Conservation (phyloP, 2,329 filamentous ascomycete genomes). For the Diaporthe batatas region DNA sequence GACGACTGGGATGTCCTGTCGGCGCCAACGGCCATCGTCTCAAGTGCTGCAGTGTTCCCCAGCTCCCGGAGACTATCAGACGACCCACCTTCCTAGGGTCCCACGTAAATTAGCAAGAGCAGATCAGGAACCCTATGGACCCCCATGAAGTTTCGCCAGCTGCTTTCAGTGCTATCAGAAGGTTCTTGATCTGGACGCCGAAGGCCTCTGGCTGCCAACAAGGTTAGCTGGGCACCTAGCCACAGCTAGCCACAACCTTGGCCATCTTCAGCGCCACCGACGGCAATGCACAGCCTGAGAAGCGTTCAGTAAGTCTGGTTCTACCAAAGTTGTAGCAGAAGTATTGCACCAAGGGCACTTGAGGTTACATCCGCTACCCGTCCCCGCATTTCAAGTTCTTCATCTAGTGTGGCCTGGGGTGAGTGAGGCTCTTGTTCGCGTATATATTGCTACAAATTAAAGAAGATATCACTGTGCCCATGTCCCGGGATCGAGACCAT, state of each 20-base stretch:
- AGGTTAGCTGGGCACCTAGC: background rate
- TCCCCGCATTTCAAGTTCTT: no score
- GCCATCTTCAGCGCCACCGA: background rate
- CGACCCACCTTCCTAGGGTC: constrained; percentile 18
- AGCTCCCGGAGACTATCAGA: constrained; percentile 22
- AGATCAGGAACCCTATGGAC: constrained; percentile 23
- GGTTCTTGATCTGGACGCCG: constrained; percentile 1
- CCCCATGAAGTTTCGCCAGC: constrained; percentile 28
- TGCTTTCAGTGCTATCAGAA: background rate
- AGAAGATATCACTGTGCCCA: background rate
- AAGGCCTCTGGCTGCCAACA: background rate
- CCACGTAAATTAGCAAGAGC: constrained; percentile 25
- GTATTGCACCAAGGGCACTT: background rate
- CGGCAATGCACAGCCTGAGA: background rate
- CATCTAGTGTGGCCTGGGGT: background rate
- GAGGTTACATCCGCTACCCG: constrained; percentile 10
- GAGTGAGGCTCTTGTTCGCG: constrained; percentile 3
- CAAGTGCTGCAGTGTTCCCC: background rate
- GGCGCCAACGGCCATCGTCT: background rate
- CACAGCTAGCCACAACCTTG: background rate
- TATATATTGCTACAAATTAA: background rate
- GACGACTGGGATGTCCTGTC: background rate
- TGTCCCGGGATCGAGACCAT: background rate
- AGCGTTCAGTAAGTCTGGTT: background rate
- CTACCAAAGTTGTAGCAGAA: background rate